Evolutionary conservation across 148 eudicot species (phyloP).

Genomic region (Rhododendron ferrugineum): DNA sequence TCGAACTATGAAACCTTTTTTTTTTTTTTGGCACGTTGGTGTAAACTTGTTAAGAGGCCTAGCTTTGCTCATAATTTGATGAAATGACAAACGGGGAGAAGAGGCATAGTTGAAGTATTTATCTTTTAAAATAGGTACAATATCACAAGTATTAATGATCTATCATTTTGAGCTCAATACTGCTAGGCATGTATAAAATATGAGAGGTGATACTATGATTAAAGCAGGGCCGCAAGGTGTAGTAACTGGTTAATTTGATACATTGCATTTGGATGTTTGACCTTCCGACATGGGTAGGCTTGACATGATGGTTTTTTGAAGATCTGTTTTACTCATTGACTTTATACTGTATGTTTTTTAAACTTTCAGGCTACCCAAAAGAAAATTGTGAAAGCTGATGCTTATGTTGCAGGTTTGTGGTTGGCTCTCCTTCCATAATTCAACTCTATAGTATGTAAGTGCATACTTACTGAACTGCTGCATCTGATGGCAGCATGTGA

Average conservation of each 20-base stretch:
- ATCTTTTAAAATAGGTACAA: not conserved
- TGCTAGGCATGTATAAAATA: not conserved
- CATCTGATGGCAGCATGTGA: constrained; percentile 69
- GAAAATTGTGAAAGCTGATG: constrained; percentile 87
- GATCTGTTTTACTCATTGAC: not conserved
- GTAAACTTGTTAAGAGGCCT: not conserved
- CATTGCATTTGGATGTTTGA: not conserved
- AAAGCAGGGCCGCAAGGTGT: not conserved
- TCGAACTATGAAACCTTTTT: not conserved
- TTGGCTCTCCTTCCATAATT: constrained; percentile 6
- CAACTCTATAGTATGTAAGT: not conserved
- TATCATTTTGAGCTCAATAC: not conserved
- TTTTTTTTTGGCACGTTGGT: not conserved
- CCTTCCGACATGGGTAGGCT: not conserved
- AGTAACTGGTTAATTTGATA: not conserved
- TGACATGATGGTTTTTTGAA: not conserved
- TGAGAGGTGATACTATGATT: not conserved
- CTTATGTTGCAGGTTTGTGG: constrained; percentile 90
- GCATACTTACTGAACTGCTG: constrained; percentile 9
- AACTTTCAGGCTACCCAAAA: constrained; percentile 82
- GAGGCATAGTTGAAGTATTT: not conserved
- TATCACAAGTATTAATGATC: not conserved
- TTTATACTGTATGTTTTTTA: not conserved
- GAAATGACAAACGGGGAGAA: not conserved
- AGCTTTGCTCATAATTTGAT: not conserved